Evolutionary conservation across 1,284 basidiomycete genomes (phyloP).

Genomic region (Trichosporon faecale): DNA sequence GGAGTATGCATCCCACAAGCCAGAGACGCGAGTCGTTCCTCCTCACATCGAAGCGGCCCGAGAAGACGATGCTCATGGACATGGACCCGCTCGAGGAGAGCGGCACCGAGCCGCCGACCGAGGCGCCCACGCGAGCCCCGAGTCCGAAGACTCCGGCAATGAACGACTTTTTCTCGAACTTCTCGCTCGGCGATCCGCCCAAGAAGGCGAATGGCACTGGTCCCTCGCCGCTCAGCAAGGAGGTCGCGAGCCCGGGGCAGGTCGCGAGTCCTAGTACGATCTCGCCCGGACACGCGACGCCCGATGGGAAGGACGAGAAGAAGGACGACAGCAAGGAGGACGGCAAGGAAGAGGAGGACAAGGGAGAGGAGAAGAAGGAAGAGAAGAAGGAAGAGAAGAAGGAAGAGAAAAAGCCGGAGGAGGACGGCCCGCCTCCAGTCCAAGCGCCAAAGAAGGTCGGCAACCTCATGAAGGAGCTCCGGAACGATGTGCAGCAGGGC

Average conservation of each 20-base stretch:
- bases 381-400: background rate
- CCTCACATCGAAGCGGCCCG: conserved; percentile 59
- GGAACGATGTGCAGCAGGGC: conserved; percentile 50
- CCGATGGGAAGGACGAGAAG: background rate
- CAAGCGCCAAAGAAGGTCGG: conserved; percentile 49
- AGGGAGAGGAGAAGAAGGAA: background rate
- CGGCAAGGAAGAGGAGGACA: background rate
- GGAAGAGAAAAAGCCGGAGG: background rate
- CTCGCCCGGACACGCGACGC: background rate
- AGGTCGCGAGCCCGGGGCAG: conserved; percentile 11
- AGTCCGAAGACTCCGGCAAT: background rate
- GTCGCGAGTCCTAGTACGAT: conserved; percentile 2
- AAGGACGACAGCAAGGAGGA: background rate
- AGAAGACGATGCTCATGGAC: conserved; percentile 72
- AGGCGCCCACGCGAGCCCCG: conserved; percentile 56
- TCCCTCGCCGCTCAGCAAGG: background rate
- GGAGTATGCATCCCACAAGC: conserved; percentile 16
- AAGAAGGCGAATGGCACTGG: conserved; percentile 9
- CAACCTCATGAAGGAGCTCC: conserved; percentile 61
- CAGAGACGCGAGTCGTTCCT: conserved; percentile 56
- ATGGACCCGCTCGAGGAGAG: conserved; percentile 62
- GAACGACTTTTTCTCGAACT: conserved; percentile 13
- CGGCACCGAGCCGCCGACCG: conserved; percentile 60
- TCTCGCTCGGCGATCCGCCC: background rate
- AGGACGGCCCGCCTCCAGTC: background rate